Percentiles rank a stretch among this genome's conserved stretches.
These are phyloP conservation scores for Escallonia herrerae DNA, from an alignment of 129 eudicot genomes.

Conservation along the genomic window DNA sequence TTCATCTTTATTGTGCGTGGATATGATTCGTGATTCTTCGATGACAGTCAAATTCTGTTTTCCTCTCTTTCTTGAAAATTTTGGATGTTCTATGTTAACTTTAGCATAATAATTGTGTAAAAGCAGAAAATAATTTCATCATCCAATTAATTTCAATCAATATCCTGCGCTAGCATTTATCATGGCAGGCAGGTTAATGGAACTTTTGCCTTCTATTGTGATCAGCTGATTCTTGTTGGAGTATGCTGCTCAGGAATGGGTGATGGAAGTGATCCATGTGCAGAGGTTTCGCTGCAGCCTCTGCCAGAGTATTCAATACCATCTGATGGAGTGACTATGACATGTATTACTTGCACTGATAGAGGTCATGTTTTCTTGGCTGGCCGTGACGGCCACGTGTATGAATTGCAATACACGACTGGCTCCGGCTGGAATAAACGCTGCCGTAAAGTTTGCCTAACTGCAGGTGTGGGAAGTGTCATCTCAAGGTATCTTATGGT, in stretches of 20 bases:
- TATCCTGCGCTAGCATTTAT: too few relatives aligned
- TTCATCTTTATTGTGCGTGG: too few relatives aligned
- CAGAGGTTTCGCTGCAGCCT: constrained; percentile 88
- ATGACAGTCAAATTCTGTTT: too few relatives aligned
- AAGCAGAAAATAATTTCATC: too few relatives aligned
- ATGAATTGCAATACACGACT: constrained; percentile 77
- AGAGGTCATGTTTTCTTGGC: constrained; percentile 77
- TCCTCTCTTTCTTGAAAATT: too few relatives aligned
- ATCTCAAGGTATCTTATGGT: constrained; percentile 62
- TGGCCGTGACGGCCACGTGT: constrained; percentile 97
- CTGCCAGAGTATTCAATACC: constrained; percentile 82
- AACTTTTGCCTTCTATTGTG: constrained; percentile 14
- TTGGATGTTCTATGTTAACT: too few relatives aligned
- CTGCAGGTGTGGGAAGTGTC: constrained; percentile 77
- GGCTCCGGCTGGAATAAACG: constrained; percentile 94
- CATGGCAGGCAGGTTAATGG: too few relatives aligned
- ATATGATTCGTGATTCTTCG: too few relatives aligned
- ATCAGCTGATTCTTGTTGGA: constrained; percentile 86
- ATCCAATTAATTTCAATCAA: too few relatives aligned
- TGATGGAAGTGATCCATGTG: constrained; percentile 94
- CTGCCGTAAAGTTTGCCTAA: constrained; percentile 90
- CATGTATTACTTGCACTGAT: constrained; percentile 81
- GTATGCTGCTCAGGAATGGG: constrained; percentile 86
- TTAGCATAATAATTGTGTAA: too few relatives aligned
- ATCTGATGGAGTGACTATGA: constrained; percentile 97